phyloP scores from a whole-genome alignment of 2,329 filamentous ascomycete species.

The Fusarium pseudocircinatum region DNA sequence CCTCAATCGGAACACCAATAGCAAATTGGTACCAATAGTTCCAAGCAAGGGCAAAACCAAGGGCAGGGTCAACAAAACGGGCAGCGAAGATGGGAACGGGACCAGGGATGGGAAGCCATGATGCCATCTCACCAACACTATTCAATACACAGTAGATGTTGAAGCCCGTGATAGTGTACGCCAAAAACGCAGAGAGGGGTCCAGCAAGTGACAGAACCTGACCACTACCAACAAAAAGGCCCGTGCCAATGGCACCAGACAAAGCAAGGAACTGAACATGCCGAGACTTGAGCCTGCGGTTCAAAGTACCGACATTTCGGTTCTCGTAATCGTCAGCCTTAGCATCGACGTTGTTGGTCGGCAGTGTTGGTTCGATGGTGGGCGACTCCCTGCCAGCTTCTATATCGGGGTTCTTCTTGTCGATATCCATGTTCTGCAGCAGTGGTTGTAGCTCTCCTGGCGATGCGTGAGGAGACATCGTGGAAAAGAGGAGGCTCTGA shows the following conservation, averaged over 20 bases:
- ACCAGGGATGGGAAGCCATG: background rate
- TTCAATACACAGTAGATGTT: slow-evolving; percentile 23
- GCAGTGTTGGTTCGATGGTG: slow-evolving; percentile 18
- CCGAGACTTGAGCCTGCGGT: slow-evolving; percentile 57
- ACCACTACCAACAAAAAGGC: slow-evolving; percentile 23
- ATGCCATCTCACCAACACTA: slow-evolving; percentile 50
- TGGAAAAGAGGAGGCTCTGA: background rate
- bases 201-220: slow-evolving; percentile 16
- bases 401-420: slow-evolving; percentile 9
- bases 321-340: slow-evolving; percentile 16
- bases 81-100: slow-evolving; percentile 29
- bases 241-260: slow-evolving; percentile 27
- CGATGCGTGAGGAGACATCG: background rate
- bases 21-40: slow-evolving; percentile 71
- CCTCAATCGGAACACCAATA: slow-evolving; percentile 67
- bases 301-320: slow-evolving; percentile 25
- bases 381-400: slow-evolving; percentile 14
- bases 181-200: slow-evolving; percentile 19
- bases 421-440: slow-evolving; percentile 3
- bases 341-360: slow-evolving; percentile 9
- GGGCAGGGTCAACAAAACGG: slow-evolving; percentile 64
- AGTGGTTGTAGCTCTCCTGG: background rate
- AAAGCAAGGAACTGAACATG: slow-evolving; percentile 69
- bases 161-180: slow-evolving; percentile 18
- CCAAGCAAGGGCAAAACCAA: slow-evolving; percentile 59